A percentile compares a stretch with the other conserved stretches of the same genome.
Evolutionary conservation across 495 filamentous ascomycete genomes (phyloP).

Genomic region (Aspergillus saccharolyticus): DNA sequence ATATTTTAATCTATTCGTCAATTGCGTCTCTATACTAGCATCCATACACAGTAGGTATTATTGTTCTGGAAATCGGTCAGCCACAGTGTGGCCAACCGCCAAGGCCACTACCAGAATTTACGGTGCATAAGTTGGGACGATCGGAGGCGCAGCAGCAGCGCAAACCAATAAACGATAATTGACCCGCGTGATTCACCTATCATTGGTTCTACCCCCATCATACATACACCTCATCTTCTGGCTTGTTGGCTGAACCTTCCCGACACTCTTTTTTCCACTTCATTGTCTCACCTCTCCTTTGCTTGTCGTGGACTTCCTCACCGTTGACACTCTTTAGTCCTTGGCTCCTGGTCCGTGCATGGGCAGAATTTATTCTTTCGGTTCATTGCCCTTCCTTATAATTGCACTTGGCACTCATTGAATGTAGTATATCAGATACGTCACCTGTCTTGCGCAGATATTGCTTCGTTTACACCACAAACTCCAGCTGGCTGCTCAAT

Average conservation of each 20-base stretch:
- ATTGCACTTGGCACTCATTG: neutral
- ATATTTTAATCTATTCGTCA: neutral
- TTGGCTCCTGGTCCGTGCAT: neutral
- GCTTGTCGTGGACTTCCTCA: conserved; percentile 11
- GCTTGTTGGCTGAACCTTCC: conserved; percentile 2
- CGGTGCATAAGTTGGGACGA: neutral
- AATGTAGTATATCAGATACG: neutral
- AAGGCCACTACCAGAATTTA: neutral
- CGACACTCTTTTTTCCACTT: conserved; percentile 17
- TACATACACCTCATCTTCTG: neutral
- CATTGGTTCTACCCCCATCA: conserved; percentile 3
- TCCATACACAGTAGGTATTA: neutral
- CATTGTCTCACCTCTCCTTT: conserved; percentile 16
- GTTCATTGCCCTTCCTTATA: neutral
- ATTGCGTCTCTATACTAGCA: neutral
- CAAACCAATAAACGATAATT: neutral
- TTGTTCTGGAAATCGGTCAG: neutral
- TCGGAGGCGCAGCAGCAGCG: conserved; percentile 13
- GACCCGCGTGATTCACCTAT: too few species aligned
- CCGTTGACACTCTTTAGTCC: conserved; percentile 7
- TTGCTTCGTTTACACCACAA: neutral
- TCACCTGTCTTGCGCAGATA: neutral
- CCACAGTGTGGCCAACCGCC: neutral
- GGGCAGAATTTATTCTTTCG: neutral
- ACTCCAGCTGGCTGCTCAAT: too few species aligned